Evolutionary conservation across 495 filamentous ascomycete species (phyloP).

Genomic region (Aspergillus carlsbadensis): DNA sequence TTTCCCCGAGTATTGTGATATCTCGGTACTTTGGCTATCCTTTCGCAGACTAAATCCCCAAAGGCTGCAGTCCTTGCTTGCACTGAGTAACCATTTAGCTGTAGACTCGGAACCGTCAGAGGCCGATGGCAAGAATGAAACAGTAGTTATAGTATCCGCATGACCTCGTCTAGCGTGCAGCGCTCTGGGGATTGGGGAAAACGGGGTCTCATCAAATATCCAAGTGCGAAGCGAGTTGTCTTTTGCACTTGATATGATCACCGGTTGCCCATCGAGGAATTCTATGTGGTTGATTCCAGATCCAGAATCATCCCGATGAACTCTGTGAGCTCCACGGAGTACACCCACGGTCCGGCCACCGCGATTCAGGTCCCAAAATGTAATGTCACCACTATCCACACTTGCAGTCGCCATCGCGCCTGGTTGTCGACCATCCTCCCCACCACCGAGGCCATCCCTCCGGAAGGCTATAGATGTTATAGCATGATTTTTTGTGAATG

Average conservation of each 20-base stretch:
- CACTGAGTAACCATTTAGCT: conserved; percentile 94
- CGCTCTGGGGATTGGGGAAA: conserved; percentile 77
- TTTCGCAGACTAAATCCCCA: conserved; percentile 95
- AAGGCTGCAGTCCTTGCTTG: conserved; percentile 80
- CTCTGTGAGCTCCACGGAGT: conserved; percentile 80
- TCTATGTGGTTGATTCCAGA: conserved; percentile 73
- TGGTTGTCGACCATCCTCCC: conserved; percentile 74
- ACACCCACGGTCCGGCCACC: conserved; percentile 80
- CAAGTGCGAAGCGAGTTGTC: conserved; percentile 94
- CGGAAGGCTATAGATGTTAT: conserved; percentile 88
- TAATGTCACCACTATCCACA: conserved; percentile 74
- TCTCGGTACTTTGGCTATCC: conserved; percentile 89
- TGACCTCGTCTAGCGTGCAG: conserved; percentile 85
- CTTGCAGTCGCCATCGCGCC: conserved; percentile 87
- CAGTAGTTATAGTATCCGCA: conserved; percentile 73
- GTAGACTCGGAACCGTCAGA: conserved; percentile 84
- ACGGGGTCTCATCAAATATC: conserved; percentile 89
- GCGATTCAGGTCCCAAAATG: conserved; percentile 91
- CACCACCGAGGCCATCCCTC: conserved; percentile 85
- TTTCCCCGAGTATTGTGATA: conserved; percentile 86
- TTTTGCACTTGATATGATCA: conserved; percentile 82
- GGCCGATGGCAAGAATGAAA: conserved; percentile 79
- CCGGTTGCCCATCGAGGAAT: conserved; percentile 87
- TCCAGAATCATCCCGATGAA: conserved; percentile 54
- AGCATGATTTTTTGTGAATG: conserved; percentile 53